Conservation (phyloP, 2,329 filamentous ascomycete genomes). For the Orbilia oligospora region DNA sequence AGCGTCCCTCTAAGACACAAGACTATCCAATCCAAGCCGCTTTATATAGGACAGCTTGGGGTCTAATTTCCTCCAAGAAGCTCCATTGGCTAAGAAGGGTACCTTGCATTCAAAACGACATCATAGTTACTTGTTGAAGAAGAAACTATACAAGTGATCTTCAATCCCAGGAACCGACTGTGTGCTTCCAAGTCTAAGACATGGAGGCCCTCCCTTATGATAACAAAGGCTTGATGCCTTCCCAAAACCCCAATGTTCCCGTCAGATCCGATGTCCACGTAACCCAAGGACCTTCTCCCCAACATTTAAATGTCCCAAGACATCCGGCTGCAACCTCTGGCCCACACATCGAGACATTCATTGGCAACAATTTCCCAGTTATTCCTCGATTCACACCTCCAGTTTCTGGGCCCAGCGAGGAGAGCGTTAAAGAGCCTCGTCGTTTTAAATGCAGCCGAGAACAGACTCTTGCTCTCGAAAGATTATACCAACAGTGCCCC, state of each 20-base stretch:
- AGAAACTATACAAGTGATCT: constrained; percentile 33
- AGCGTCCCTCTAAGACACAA: constrained; percentile 22
- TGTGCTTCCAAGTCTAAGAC: constrained; percentile 21
- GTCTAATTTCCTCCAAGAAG: background rate
- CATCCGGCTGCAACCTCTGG: constrained; percentile 35
- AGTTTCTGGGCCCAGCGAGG: constrained; percentile 54
- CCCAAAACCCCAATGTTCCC: constrained; percentile 35
- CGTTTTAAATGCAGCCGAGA: constrained; percentile 60
- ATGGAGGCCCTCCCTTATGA: constrained; percentile 50
- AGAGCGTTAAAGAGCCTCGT: constrained; percentile 55
- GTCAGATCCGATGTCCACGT: constrained; percentile 50
- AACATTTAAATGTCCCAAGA: constrained; percentile 55
- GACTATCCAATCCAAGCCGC: constrained; percentile 40
- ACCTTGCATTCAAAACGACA: constrained; percentile 57
- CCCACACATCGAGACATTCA: constrained; percentile 53
- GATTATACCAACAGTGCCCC: constrained; percentile 57
- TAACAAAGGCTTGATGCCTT: constrained; percentile 58
- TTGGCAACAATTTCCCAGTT: constrained; percentile 47
- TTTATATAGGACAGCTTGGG: background rate
- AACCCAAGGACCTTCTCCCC: constrained; percentile 43
- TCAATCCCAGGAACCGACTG: constrained; percentile 36
- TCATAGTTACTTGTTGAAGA: constrained; percentile 45
- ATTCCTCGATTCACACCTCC: constrained; percentile 58
- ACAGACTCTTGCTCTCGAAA: constrained; percentile 58
- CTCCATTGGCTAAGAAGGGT: constrained; percentile 23